Percentiles rank a stretch among this genome's conserved stretches.
These are phyloP conservation scores for Sporothrix phasma DNA, from an alignment of 2,329 filamentous ascomycete species.

Conservation along the genomic window DNA sequence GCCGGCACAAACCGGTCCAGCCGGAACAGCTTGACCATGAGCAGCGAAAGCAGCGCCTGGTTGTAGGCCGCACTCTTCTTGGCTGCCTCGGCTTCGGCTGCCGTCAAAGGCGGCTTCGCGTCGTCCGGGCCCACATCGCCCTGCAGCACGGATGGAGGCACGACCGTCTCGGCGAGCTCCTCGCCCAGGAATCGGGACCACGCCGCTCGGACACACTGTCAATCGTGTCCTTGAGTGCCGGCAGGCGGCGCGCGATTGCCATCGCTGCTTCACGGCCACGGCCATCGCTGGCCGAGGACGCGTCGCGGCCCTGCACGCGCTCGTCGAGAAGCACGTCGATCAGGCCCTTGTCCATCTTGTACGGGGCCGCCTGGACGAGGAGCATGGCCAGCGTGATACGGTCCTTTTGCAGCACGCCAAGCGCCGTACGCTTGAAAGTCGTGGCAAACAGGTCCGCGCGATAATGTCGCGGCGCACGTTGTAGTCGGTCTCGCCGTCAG, in stretches of 20 bases:
- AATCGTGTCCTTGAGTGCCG: constrained; percentile 63
- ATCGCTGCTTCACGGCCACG: constrained; percentile 54
- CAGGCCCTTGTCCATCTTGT: constrained; percentile 82
- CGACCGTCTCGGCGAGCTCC: constrained; percentile 74
- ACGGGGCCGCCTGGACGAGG: constrained; percentile 89
- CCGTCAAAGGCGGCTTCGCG: not conserved
- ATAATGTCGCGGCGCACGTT: constrained; percentile 79
- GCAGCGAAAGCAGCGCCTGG: constrained; percentile 68
- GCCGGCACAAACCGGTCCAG: constrained; percentile 90
- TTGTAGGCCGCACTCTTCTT: constrained; percentile 41
- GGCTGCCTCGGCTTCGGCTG: not conserved
- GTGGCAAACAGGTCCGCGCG: constrained; percentile 85
- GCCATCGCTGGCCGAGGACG: constrained; percentile 38
- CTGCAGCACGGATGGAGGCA: constrained; percentile 67
- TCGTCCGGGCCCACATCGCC: constrained; percentile 36
- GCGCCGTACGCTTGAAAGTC: constrained; percentile 84
- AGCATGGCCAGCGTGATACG: constrained; percentile 90
- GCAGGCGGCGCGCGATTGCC: constrained; percentile 55
- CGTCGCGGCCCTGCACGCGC: constrained; percentile 62
- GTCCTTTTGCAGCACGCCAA: constrained; percentile 87
- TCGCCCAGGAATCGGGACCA: constrained; percentile 81
- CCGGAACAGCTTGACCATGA: constrained; percentile 89
- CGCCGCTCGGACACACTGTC: constrained; percentile 49
- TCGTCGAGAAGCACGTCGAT: constrained; percentile 81
- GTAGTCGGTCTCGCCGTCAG: constrained; percentile 62